Conservation (phyloP, 2,329 filamentous ascomycete species). For the Neophaeococcomyces aloes region DNA sequence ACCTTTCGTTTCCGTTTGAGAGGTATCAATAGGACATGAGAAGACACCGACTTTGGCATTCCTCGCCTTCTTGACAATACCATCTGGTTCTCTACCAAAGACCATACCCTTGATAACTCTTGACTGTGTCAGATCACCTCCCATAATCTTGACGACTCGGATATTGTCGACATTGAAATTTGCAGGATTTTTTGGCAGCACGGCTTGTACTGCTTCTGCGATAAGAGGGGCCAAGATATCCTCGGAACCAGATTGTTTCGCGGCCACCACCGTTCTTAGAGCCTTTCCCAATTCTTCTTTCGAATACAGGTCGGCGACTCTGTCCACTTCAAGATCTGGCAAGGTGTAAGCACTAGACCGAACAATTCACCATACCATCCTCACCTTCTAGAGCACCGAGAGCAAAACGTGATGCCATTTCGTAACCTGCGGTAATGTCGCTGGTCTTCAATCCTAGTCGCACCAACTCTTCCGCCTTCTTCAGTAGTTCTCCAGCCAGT, state of each 20-base stretch:
- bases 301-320: conserved; percentile 72
- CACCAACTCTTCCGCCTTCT: conserved; percentile 93
- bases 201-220: conserved; percentile 70
- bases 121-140: conserved; percentile 86
- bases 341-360: conserved; percentile 12
- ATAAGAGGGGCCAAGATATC: conserved; percentile 78
- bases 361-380: too few relatives aligned
- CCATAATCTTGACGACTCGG: conserved; percentile 99
- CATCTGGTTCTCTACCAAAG: conserved; percentile 90
- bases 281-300: conserved; percentile 85
- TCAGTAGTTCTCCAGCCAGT: conserved; percentile 84
- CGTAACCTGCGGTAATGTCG: conserved; percentile 91
- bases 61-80: conserved; percentile 74
- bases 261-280: conserved; percentile 85
- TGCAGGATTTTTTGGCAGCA: conserved; percentile 86
- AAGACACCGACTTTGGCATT: conserved; percentile 96
- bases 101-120: conserved; percentile 97
- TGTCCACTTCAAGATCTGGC: conserved; percentile 73
- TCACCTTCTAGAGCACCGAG: conserved; percentile 67
- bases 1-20: conserved; percentile 97
- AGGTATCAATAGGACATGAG: conserved; percentile 89
- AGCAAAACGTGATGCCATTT: conserved; percentile 83
- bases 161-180: conserved; percentile 99
- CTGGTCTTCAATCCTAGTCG: conserved; percentile 97
- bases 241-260: conserved; percentile 92